Conservation (phyloP, 164 flowering plant species). For the Umbellularia californica region DNA sequence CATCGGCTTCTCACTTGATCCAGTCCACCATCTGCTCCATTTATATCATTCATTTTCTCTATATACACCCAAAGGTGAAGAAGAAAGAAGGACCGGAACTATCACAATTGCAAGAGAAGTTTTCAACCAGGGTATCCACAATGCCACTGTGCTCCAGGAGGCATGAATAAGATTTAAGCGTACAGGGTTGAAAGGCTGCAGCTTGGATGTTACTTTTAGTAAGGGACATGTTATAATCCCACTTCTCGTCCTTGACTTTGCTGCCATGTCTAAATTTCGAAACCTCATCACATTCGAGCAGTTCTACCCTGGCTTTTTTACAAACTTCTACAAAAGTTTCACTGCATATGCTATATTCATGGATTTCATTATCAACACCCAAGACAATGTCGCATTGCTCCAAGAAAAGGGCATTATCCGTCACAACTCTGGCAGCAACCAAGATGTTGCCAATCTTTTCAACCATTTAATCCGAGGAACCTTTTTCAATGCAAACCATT, state of each 20-base stretch:
- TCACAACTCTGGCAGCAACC: not conserved
- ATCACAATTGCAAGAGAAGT: too few relatives aligned
- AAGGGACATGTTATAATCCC: too few relatives aligned
- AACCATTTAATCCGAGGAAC: too few relatives aligned
- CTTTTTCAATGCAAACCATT: too few relatives aligned
- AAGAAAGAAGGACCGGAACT: too few relatives aligned
- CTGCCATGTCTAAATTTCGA: not conserved
- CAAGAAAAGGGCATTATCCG: not conserved
- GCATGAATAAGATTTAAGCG: fast-evolving
- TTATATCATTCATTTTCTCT: too few relatives aligned
- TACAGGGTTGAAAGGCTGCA: too few relatives aligned
- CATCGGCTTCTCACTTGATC: too few relatives aligned
- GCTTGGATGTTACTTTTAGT: too few relatives aligned
- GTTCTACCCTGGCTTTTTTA: not conserved
- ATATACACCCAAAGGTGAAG: too few relatives aligned
- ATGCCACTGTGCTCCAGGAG: fast-evolving
- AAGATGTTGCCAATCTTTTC: not conserved
- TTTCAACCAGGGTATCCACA: fast-evolving
- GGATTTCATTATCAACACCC: not conserved
- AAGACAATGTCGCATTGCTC: not conserved
- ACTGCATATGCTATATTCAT: not conserved
- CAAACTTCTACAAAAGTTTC: not conserved
- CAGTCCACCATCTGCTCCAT: too few relatives aligned
- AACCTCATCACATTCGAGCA: not conserved
- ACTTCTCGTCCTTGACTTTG: too few relatives aligned